Evolutionary conservation across 306 rosid species (phyloP).

Genomic region (Cucurbita moschata): DNA sequence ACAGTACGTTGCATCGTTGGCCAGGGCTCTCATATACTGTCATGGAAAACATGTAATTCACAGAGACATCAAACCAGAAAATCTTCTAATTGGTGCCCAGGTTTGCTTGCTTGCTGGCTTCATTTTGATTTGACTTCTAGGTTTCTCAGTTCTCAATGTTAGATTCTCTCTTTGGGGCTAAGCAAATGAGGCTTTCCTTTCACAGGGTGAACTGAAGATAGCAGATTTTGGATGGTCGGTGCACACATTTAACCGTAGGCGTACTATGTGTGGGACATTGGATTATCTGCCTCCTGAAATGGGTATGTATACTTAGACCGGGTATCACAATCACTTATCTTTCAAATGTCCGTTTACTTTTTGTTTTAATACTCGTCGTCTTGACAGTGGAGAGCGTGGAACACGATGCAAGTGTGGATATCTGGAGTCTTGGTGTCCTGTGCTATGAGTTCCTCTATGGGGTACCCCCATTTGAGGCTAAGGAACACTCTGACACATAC

Average conservation of each 20-base stretch:
- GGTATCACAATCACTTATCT: background rate
- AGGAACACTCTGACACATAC: constrained; percentile 92
- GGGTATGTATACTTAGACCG: constrained; percentile 33
- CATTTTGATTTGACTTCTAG: background rate
- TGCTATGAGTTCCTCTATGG: constrained; percentile 98
- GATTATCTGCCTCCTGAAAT: constrained; percentile 99
- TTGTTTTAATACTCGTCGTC: background rate
- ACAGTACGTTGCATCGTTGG: constrained; percentile 91
- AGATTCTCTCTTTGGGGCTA: constrained; percentile 6
- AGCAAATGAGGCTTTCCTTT: constrained; percentile 7
- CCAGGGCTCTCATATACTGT: constrained; percentile 95
- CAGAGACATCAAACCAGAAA: constrained; percentile 95
- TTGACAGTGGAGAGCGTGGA: constrained; percentile 89
- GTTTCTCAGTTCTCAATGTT: constrained; percentile 2
- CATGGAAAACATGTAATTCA: constrained; percentile 99
- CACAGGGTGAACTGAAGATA: constrained; percentile 90
- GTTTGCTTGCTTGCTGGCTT: constrained; percentile 26
- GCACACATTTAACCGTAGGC: constrained; percentile 94
- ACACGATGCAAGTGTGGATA: constrained; percentile 95
- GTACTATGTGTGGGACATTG: constrained; percentile 97
- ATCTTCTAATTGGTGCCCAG: constrained; percentile 90
- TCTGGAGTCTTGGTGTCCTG: constrained; percentile 95
- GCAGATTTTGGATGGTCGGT: constrained; percentile 99
- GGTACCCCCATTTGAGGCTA: constrained; percentile 95
- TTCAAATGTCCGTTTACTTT: background rate